Conservation (phyloP, 306 rosid genomes). For the Prunus salicina region DNA sequence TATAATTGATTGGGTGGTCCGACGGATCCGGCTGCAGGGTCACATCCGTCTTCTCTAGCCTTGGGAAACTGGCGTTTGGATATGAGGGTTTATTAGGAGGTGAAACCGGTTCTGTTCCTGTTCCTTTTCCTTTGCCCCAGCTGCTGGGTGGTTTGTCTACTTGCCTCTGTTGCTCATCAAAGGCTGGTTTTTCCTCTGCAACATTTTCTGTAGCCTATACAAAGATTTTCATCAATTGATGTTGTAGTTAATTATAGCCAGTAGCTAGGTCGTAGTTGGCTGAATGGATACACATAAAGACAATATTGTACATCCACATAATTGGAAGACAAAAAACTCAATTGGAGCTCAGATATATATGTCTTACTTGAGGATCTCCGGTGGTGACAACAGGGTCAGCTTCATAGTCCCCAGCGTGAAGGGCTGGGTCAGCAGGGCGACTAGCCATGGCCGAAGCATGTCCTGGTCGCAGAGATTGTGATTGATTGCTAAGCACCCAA, state of each 20-base stretch:
- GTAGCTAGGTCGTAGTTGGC: too few relatives aligned
- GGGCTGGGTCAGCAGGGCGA: not conserved
- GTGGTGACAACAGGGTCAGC: not conserved
- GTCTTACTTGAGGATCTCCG: not conserved
- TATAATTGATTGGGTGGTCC: constrained; percentile 35
- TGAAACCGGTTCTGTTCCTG: constrained; percentile 18
- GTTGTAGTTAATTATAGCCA: too few relatives aligned
- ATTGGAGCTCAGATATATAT: not conserved
- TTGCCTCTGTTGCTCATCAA: not conserved
- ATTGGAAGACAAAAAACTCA: too few relatives aligned
- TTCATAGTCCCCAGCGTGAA: not conserved
- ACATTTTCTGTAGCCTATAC: constrained; percentile 3
- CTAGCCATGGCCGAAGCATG: not conserved
- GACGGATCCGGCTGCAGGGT: constrained; percentile 33
- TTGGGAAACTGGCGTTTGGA: constrained; percentile 33
- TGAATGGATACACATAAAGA: too few relatives aligned
- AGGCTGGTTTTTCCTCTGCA: not conserved
- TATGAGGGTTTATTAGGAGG: constrained; percentile 32
- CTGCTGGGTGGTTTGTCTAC: constrained; percentile 9
- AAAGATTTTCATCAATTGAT: too few relatives aligned
- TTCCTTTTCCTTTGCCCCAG: not conserved
- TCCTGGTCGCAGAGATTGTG: not conserved
- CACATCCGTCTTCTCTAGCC: constrained; percentile 47
- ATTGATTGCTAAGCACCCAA: not conserved
- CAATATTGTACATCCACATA: too few relatives aligned